Conservation (phyloP, 2,329 filamentous ascomycete species). For the Taxawa tesnikishii region DNA sequence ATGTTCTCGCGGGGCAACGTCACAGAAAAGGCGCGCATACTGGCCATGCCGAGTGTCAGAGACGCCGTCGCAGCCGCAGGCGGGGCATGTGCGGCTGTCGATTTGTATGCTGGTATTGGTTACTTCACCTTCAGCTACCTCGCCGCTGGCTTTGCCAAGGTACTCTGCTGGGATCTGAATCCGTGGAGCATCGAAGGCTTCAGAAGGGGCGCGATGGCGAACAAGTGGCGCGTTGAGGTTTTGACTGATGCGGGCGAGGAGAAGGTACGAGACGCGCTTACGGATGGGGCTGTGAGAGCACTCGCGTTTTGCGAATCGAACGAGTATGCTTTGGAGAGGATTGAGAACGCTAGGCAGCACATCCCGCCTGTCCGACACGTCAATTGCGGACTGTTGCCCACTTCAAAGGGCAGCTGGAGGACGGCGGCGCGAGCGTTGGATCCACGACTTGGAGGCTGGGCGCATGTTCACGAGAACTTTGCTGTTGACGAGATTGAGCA, state of each 20-base stretch:
- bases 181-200: conserved; percentile 35
- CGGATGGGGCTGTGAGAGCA: conserved; percentile 11
- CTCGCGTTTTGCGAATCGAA: conserved; percentile 30
- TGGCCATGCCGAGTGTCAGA: conserved; percentile 31
- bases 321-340: conserved; percentile 17
- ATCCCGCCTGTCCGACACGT: conserved; percentile 39
- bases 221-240: conserved; percentile 22
- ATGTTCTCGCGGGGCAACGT: conserved; percentile 94
- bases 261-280: conserved; percentile 4
- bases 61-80: conserved; percentile 15
- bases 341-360: conserved; percentile 12
- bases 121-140: conserved; percentile 87
- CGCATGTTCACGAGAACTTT: conserved; percentile 51
- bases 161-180: conserved; percentile 86
- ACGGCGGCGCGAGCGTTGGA: conserved; percentile 38
- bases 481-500: conserved; percentile 31
- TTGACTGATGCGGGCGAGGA: conserved; percentile 3
- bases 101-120: conserved; percentile 86
- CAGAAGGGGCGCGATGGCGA: conserved; percentile 25
- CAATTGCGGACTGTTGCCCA: conserved; percentile 46
- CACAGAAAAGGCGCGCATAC: conserved; percentile 70
- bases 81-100: conserved; percentile 37
- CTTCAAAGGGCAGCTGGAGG: conserved; percentile 36
- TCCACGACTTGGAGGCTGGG: conserved; percentile 36
- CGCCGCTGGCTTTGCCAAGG: conserved; percentile 50